Evolutionary conservation across 306 rosid species (phyloP).

Genomic region (Cicer arietinum): DNA sequence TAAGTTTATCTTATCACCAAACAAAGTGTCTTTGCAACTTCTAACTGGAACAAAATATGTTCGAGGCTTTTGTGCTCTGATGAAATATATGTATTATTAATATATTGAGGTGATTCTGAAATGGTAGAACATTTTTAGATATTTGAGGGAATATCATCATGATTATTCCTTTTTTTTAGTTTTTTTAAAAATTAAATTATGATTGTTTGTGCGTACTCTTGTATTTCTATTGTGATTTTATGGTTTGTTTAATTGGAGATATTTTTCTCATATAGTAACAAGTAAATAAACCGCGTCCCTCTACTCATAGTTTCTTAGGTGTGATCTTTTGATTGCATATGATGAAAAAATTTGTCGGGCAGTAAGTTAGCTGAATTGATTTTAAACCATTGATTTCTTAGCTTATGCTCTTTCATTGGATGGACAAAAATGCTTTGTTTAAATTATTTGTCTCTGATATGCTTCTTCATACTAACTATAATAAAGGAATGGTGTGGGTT

Average conservation of each 20-base stretch:
- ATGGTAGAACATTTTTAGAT: background rate
- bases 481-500: background rate
- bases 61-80: background rate
- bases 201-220: slow-evolving; percentile 15
- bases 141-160: slow-evolving; percentile 22
- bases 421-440: background rate
- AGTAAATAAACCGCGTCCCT: background rate
- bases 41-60: slow-evolving; percentile 15
- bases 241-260: background rate
- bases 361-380: background rate
- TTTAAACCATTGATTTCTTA: background rate
- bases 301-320: background rate
- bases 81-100: slow-evolving; percentile 23
- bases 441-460: background rate
- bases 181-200: background rate
- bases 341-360: background rate
- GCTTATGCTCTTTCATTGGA: background rate
- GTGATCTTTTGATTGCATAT: background rate
- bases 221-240: slow-evolving; percentile 1
- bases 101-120: background rate
- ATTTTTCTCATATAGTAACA: background rate
- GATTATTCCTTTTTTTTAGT: background rate
- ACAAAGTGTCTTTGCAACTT: slow-evolving; percentile 12
- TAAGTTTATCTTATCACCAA: slow-evolving; percentile 6
- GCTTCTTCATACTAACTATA: background rate